Base-by-base conservation (phyloP, 2,329 filamentous ascomycete species). In the Aureobasidium zeae region DNA sequence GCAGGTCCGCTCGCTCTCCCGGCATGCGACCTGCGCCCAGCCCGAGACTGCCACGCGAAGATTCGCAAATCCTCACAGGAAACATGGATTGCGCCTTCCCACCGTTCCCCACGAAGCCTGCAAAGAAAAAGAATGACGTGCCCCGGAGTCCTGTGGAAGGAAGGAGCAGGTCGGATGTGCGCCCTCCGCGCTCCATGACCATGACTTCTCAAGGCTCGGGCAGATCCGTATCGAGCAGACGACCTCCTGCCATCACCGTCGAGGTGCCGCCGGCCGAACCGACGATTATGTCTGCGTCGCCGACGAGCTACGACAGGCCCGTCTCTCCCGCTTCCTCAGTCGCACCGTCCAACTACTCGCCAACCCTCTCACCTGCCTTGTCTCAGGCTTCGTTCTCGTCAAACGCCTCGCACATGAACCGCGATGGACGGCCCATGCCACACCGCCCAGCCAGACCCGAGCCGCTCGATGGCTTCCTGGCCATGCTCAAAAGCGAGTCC, bases 81-180 rank as follows among this genome's bases (percentile, higher is more conserved):
- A 60, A 59, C 36, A 59, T 73, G 15, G 73, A 77, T 52, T 69
- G 65, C 48, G 68, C 73, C 0, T 74, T 77, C 46, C 71, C 72
- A 7, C 67, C 67, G 0, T 77, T 76, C 49, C 72, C 72, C 2
- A 53, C 52, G 7, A n/a, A n/a, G n/a, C n/a, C n/a, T n/a, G n/a
- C n/a, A n/a, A n/a, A n/a, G n/a, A n/a, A n/a, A n/a, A n/a, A n/a
- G n/a, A n/a, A n/a, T n/a, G n/a, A n/a, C n/a, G n/a, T n/a, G n/a
- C n/a, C n/a, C n/a, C n/a, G n/a, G n/a, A n/a, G n/a, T n/a, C n/a
- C n/a, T n/a, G n/a, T n/a, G n/a, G n/a, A n/a, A n/a, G n/a, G n/a
- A n/a, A n/a, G n/a, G n/a, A n/a, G n/a, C n/a, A n/a, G n/a, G n/a
- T n/a, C n/a, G n/a, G n/a, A n/a, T n/a, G n/a, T n/a, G n/a, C n/a